Evolutionary conservation across 2,329 filamentous ascomycete genomes (phyloP), one percentile per base, ranked within the genome.

Genomic region (Aureobasidium zeae): DNA sequence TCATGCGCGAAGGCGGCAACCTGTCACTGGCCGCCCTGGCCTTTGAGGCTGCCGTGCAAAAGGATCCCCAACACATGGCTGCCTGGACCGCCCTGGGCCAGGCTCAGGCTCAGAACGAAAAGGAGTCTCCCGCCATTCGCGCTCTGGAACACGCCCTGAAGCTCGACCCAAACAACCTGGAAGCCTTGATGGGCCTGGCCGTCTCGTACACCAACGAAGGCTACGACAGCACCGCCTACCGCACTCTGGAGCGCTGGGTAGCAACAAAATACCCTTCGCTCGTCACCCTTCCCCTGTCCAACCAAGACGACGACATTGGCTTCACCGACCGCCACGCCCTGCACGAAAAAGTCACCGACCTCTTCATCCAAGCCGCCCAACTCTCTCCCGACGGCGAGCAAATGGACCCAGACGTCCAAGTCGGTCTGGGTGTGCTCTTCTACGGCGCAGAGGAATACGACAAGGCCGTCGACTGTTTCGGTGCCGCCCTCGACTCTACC

Each of bases 181-280:
- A 85, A 48, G 89, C 88, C 1, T 73, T 98, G 33, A 96, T 98
- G 89, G 88, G 86, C 1, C 70, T 98, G 41, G 87, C 89, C 11
- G 89, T 98, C 15, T 94, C 86, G 4, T 98, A 98, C 65, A 98
- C 91, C 35, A 98, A 98, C 66, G 91, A 98, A 67, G 91, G 89
- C 50, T 98, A 96, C 66, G 91, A 98, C 65, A 89, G 84, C 58
- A 94, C 88, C 15, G 89, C 91, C 35, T 98, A 96, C 70, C 80
- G 89, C 44, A 96, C 89, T 8, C 74, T 98, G 11, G 91, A 98
- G 67, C 84, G 89, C 52, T 98, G 91, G 91, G 74, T 98, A 21
- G 86, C 86, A n/a, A 78, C 85, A 56, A 94, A 94, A 65, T 98
- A 98, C 64, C 88, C 91, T 5, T 71, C 78, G 25, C 78, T 98